These are phyloP conservation scores for Coniella lustricola DNA, from an alignment of 2,329 filamentous ascomycete genomes.

Conservation along the genomic window DNA sequence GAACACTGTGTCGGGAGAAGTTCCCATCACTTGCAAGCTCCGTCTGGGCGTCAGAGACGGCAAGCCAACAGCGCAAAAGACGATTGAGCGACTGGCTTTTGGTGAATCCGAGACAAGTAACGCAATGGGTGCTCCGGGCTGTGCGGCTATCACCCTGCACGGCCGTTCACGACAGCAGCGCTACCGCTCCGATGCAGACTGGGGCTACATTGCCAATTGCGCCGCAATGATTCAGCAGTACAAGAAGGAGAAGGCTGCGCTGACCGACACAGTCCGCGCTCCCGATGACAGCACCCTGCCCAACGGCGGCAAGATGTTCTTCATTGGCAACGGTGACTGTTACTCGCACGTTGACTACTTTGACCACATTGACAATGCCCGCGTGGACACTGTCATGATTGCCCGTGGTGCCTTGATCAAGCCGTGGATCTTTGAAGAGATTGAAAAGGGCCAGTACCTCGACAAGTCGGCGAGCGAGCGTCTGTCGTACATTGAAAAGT, in stretches of 20 bases:
- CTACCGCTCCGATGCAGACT: slow-evolving; percentile 88
- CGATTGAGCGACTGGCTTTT: slow-evolving; percentile 76
- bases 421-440: slow-evolving; percentile 98
- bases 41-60: slow-evolving; percentile 81
- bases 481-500: slow-evolving; percentile 79
- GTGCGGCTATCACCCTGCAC: slow-evolving; percentile 92
- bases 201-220: slow-evolving; percentile 88
- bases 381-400: slow-evolving; percentile 93
- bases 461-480: slow-evolving; percentile 91
- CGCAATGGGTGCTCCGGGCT: slow-evolving; percentile 68
- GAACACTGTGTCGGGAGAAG: slow-evolving; percentile 84
- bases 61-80: slow-evolving; percentile 69
- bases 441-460: slow-evolving; percentile 82
- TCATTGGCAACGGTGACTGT: slow-evolving; percentile 94
- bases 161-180: slow-evolving; percentile 89
- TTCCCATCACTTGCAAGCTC: slow-evolving; percentile 92
- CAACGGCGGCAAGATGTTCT: slow-evolving; percentile 70
- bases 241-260: slow-evolving; percentile 57
- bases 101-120: slow-evolving; percentile 67
- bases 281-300: slow-evolving; percentile 68
- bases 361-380: slow-evolving; percentile 65
- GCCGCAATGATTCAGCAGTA: slow-evolving; percentile 76
- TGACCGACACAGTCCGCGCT: slow-evolving; percentile 71
- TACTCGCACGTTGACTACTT: slow-evolving; percentile 89
- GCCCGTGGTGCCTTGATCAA: slow-evolving; percentile 95